These are phyloP conservation scores for Coniophora puteana DNA, from an alignment of 1,284 basidiomycete genomes.

Conservation along the genomic window DNA sequence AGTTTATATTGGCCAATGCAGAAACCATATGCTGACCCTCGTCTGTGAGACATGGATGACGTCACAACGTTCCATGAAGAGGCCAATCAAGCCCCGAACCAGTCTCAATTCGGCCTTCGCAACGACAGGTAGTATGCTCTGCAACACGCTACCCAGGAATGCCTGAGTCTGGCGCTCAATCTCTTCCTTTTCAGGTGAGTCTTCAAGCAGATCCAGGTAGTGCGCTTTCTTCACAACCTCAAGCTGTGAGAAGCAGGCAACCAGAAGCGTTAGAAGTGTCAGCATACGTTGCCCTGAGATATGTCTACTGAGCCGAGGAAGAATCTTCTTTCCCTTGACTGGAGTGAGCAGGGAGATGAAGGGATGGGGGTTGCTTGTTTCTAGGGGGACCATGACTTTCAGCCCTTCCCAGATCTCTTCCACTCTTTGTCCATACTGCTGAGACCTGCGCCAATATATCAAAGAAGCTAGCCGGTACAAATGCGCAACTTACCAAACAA, in stretches of 20 bases:
- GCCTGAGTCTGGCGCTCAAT: slow-evolving; percentile 86
- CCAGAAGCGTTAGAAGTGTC: slow-evolving; percentile 86
- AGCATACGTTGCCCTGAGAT: slow-evolving; percentile 79
- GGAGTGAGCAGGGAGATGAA: slow-evolving; percentile 91
- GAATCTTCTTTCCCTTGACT: slow-evolving; percentile 90
- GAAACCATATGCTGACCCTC: slow-evolving; percentile 49
- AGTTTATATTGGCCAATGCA: slow-evolving; percentile 5
- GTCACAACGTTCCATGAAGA: slow-evolving; percentile 83
- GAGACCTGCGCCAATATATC: slow-evolving; percentile 41
- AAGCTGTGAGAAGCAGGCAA: slow-evolving; percentile 91
- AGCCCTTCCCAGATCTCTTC: slow-evolving; percentile 81
- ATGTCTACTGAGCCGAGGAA: slow-evolving; percentile 89
- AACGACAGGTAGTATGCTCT: slow-evolving; percentile 82
- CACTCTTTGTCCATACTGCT: slow-evolving; percentile 57
- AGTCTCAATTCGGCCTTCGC: slow-evolving; percentile 77
- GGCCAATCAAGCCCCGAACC: slow-evolving; percentile 83
- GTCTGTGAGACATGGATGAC: slow-evolving; percentile 70
- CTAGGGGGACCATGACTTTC: slow-evolving; percentile 86
- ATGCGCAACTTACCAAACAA: slow-evolving; percentile 46
- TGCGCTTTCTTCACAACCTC: slow-evolving; percentile 83
- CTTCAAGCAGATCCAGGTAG: slow-evolving; percentile 64
- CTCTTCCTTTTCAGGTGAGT: slow-evolving; percentile 62
- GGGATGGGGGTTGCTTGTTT: slow-evolving; percentile 92
- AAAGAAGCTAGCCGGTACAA: neutral
- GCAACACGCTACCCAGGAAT: slow-evolving; percentile 84